Base-by-base conservation (phyloP, 2,329 filamentous ascomycete genomes). In the Elsinoe fawcettii region DNA sequence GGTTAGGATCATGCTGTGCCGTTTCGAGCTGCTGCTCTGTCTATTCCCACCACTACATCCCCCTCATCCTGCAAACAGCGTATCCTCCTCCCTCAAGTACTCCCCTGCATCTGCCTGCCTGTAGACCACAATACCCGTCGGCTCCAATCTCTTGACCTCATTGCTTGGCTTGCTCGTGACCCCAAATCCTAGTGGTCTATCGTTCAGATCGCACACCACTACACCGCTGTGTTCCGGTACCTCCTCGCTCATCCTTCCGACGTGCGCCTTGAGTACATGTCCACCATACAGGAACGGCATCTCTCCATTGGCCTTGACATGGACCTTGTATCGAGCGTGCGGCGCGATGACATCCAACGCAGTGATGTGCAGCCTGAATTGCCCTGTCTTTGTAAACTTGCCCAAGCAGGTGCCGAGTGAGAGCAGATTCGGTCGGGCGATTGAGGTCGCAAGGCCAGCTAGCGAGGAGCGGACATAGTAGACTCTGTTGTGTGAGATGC, bases 251-350 rank as follows among this genome's bases (percentile, higher is more conserved):
- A 88, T 92, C 60, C 90, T 77, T 18, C 89, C 89, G 16, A 93
- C 82, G 70, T 90, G 87, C 30, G 86, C 87, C 71, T 89, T 89
- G 64, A 95, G 83, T 55, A 95, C 80, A 72, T 97, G 91, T 58
- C 89, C 88, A 55, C 93, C 93, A 73, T 97, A 99, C 47, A 99
- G 75, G 71, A 95, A 97, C 1, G 93, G 92, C 90, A 96, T 96
- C 68, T 95, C 91, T 64, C 93, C 93, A 74, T 97, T 97, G 59
- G 85, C 82, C 74, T 95, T 95, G 64, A 99, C 86, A 90, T 91
- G 97, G 65, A 97, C 85, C 82, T 97, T 97, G 76, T 96, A 95
- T 59, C 93, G 80, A 44, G 92, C 92, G 71, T 96, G 90, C 63
- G 89, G 86, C 58, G 91, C 88, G 63, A 99, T 86, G 62, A 96